A percentile compares a stretch with the other conserved stretches of the same genome.
Evolutionary conservation across 2,329 filamentous ascomycete genomes (phyloP).

Genomic region (Cryphonectria naterciae): DNA sequence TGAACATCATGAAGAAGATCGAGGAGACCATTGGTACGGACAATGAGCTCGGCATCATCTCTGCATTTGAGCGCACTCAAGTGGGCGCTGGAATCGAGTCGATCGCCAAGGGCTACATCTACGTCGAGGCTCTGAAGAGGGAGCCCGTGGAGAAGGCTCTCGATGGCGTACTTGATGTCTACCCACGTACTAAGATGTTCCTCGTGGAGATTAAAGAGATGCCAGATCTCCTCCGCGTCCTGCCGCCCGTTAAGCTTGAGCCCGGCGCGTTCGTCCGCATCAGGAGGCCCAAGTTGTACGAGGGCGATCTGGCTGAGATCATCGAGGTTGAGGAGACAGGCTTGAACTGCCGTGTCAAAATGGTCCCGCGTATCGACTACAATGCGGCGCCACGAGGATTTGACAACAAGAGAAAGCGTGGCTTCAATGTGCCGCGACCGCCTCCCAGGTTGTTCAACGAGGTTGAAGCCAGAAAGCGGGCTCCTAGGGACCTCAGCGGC

Average conservation of each 20-base stretch:
- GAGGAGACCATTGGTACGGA: constrained; percentile 79
- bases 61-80: constrained; percentile 86
- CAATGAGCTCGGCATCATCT: constrained; percentile 81
- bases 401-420: constrained; percentile 80
- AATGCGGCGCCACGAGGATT: constrained; percentile 43
- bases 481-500: constrained; percentile 64
- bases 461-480: constrained; percentile 85
- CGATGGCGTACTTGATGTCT: constrained; percentile 86
- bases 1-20: constrained; percentile 84
- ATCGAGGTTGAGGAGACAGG: constrained; percentile 93
- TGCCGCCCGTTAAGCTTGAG: constrained; percentile 82
- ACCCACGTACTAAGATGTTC: constrained; percentile 83
- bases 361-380: constrained; percentile 92
- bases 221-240: constrained; percentile 90
- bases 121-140: constrained; percentile 87
- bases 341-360: constrained; percentile 80
- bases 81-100: constrained; percentile 75
- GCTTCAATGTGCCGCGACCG: constrained; percentile 60
- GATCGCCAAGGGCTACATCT: constrained; percentile 91
- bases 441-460: constrained; percentile 93
- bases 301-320: constrained; percentile 88
- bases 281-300: constrained; percentile 77
- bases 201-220: constrained; percentile 96
- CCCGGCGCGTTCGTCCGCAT: constrained; percentile 92
- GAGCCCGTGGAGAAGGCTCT: constrained; percentile 83